Evolutionary conservation across 148 eudicot genomes (phyloP).

Genomic region (Rhododendron molle): DNA sequence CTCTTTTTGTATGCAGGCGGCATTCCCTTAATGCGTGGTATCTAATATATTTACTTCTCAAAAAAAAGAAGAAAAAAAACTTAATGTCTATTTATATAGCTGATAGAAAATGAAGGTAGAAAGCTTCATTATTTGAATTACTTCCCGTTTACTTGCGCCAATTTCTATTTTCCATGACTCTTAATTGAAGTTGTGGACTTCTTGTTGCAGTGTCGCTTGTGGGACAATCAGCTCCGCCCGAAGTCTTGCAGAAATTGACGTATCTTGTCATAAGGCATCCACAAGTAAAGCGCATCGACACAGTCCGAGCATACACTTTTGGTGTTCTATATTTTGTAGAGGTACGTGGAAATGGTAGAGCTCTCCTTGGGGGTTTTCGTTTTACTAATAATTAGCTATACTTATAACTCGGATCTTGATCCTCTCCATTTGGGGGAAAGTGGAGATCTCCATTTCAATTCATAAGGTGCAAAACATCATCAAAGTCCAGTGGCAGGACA

Average conservation of each 20-base stretch:
- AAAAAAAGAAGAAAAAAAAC: too few species aligned
- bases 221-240: slow-evolving; percentile 90
- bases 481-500: not conserved
- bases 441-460: not conserved
- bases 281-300: slow-evolving; percentile 78
- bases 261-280: slow-evolving; percentile 86
- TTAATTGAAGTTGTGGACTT: not conserved
- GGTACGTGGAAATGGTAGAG: slow-evolving; percentile 34
- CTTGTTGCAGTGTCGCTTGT: slow-evolving; percentile 68
- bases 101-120: not conserved
- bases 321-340: slow-evolving; percentile 92
- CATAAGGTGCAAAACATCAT: not conserved
- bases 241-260: slow-evolving; percentile 78
- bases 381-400: not conserved
- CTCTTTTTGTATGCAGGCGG: too few species aligned
- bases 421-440: not conserved
- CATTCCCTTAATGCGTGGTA: too few species aligned
- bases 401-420: not conserved
- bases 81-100: too few species aligned
- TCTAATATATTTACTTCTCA: too few species aligned
- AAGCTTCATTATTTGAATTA: not conserved
- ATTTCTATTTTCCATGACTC: not conserved
- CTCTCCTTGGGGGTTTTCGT: not conserved
- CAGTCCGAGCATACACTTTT: slow-evolving; percentile 91
- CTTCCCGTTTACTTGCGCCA: not conserved